Conservation (phyloP, 768 basidiomycete genomes). For the Punctularia strigosozonata region DNA sequence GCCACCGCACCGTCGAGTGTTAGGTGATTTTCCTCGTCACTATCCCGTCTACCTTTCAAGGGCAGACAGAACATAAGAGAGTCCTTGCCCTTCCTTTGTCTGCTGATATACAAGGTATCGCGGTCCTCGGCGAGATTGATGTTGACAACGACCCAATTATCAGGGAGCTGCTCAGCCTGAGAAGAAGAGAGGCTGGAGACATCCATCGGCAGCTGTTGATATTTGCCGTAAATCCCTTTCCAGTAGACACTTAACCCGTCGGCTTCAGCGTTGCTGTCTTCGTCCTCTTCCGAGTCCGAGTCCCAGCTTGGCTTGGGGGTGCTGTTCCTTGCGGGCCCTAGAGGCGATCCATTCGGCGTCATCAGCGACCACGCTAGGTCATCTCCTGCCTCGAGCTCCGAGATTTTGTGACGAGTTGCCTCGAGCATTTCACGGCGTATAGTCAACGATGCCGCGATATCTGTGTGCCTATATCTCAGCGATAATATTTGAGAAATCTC, state of each 20-base stretch:
- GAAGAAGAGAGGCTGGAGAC: slow-evolving; percentile 28
- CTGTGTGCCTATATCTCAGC: slow-evolving; percentile 33
- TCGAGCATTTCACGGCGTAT: slow-evolving; percentile 82
- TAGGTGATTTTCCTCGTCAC: slow-evolving; percentile 59
- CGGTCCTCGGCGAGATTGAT: slow-evolving; percentile 78
- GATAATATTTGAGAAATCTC: no score
- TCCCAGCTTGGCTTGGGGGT: slow-evolving; percentile 14
- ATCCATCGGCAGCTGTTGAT: slow-evolving; percentile 33
- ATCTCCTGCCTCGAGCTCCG: slow-evolving; percentile 28
- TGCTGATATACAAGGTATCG: slow-evolving; percentile 71
- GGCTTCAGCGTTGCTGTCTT: slow-evolving; percentile 18
- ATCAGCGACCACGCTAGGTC: slow-evolving; percentile 71
- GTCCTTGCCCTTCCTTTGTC: slow-evolving; percentile 47
- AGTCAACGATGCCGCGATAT: slow-evolving; percentile 64
- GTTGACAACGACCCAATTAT: slow-evolving; percentile 74
- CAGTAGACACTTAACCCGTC: slow-evolving; percentile 45
- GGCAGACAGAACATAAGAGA: slow-evolving; percentile 87
- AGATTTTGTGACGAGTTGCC: slow-evolving; percentile 62
- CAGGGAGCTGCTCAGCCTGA: slow-evolving; percentile 40
- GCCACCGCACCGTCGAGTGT: slow-evolving; percentile 60
- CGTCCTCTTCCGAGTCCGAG: slow-evolving; percentile 24
- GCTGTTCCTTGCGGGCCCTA: slow-evolving; percentile 18
- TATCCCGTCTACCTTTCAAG: slow-evolving; percentile 69
- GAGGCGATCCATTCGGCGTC: slow-evolving; percentile 28
- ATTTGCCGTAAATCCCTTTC: slow-evolving; percentile 42